Base-by-base conservation (phyloP, 495 filamentous ascomycete genomes). In the Pyronema omphalodes region DNA sequence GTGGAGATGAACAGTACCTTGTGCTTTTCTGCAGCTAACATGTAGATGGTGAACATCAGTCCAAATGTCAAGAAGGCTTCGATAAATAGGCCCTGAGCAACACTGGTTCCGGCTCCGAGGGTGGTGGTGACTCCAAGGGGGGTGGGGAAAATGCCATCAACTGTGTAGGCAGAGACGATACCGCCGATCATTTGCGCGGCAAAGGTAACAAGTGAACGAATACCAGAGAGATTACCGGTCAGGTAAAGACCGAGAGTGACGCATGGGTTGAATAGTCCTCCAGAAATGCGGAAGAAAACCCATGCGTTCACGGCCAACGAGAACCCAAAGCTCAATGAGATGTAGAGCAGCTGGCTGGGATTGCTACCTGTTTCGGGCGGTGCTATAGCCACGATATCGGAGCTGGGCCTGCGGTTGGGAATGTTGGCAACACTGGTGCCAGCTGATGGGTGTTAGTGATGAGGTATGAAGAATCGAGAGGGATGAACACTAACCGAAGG, bases 241-340 rank as follows among this genome's bases (percentile, higher is more conserved):
- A 81, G 62, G 49, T 73, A 68, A 59, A 82, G 67, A 0, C 70
- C 76, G 8, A 83, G 61, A 2, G 77, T 78, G 6, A 78, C 69
- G 39, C 77, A 78, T 33, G 79, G 80, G 59, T 84, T 82, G 61
- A 83, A 83, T 3, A 81, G 60, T 6, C 80, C 78, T 12, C 79
- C 79, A 44, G 70, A 74, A 52, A 83, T 76, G 9, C 79, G 71
- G 64, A 77, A 83, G 66, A 82, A 81, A 6, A 77, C 69, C 80
- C 80, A 83, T 2, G 73, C 76, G 52, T 79, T 82, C 49, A 80
- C 75, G n/a, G 74, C 69, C 9, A 83, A 67, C 5, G 77, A 79
- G 60, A 82, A 81, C 19, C 78, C 76, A 60, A 82, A 79, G 14
- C 67, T 66, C 15, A 79, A 54, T 7, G 70, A 66, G 57, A 78